Base-by-base conservation (phyloP, 2,329 filamentous ascomycete genomes). In the Sordariomycetes sp. region DNA sequence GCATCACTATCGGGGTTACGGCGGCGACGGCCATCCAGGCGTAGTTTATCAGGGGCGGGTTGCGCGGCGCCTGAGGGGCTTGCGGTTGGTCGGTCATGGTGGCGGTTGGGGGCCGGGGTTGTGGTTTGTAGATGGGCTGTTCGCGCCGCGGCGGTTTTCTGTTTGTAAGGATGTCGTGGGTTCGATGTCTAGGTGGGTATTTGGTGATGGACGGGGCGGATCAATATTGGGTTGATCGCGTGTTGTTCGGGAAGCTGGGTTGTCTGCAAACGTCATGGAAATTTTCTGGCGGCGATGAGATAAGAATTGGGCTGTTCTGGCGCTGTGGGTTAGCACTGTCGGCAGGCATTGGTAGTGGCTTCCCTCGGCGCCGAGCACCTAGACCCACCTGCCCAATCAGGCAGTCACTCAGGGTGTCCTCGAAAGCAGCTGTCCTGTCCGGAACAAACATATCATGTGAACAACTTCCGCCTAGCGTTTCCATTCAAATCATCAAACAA, bases 11-110 rank as follows among this genome's bases (percentile, higher is more conserved):
- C 7, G 77, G 72, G 52, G 72, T 70, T 55, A 79, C 63, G 56
- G 79, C 68, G 59, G 76, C 74, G 57, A 74, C 71, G 54, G 69
- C 73, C 3, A 80, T 67, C 58, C 76, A 76, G 20, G 5, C 68
- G 64, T 62, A 69, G 69, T 3, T 64, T 66, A 53, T 58, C 15
- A 55, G 52, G 15, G 56, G 34, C 24, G 52, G 56, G 56, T 32
- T 53, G 22, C 52, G n/a, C 24, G 20, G 50, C n/a, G 22, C 34
- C 32, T 34, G 39, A 25, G 54, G 32, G 10, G 45, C 35, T 48
- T 32, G 34, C n/a, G 45, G 24, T 22, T 48, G 50, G 20, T 22
- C 34, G n/a, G 51, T 35, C 39, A 28, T 24, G 8, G 25, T 35
- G 35, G 24, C 20, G 12, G 13, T 53, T 52, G 54, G 42, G 25